A percentile compares a stretch with the other conserved stretches of the same genome.
Evolutionary conservation across 257 asterid species (phyloP).

Genomic region (Ophiorrhiza pumila): DNA sequence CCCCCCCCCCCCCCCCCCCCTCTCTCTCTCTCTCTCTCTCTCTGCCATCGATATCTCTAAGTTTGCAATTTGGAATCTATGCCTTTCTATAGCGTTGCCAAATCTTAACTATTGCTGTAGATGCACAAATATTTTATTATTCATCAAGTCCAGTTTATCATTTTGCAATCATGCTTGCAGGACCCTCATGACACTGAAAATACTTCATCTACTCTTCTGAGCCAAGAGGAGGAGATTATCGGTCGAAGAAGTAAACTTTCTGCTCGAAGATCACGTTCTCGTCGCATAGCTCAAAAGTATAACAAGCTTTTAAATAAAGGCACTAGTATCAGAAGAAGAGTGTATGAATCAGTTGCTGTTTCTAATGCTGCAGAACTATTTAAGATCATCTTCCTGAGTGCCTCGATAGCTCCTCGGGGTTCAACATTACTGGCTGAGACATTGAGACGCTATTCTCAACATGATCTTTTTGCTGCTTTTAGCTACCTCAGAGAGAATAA

Average conservation of each 20-base stretch:
- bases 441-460: slow-evolving; percentile 88
- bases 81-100: neutral
- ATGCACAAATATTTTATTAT: neutral
- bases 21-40: neutral
- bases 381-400: slow-evolving; percentile 83
- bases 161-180: slow-evolving; percentile 28
- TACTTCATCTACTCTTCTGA: slow-evolving; percentile 28
- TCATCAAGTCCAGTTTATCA: neutral
- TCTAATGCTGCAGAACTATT: slow-evolving; percentile 94
- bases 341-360: slow-evolving; percentile 76
- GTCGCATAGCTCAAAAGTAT: slow-evolving; percentile 44
- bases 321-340: slow-evolving; percentile 39
- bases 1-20: too few relatives aligned
- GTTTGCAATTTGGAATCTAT: neutral
- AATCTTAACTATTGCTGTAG: neutral
- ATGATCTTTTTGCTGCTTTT: slow-evolving; percentile 94
- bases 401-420: slow-evolving; percentile 66
- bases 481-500: slow-evolving; percentile 85
- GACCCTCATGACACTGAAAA: slow-evolving; percentile 17
- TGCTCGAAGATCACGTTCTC: slow-evolving; percentile 50
- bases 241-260: slow-evolving; percentile 40
- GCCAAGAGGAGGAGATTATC: slow-evolving; percentile 39
- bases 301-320: slow-evolving; percentile 47
- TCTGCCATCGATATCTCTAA: too few relatives aligned
- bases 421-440: slow-evolving; percentile 80